Base-by-base conservation (phyloP, 805 yeast genomes). In the Yueomyces sinensis region DNA sequence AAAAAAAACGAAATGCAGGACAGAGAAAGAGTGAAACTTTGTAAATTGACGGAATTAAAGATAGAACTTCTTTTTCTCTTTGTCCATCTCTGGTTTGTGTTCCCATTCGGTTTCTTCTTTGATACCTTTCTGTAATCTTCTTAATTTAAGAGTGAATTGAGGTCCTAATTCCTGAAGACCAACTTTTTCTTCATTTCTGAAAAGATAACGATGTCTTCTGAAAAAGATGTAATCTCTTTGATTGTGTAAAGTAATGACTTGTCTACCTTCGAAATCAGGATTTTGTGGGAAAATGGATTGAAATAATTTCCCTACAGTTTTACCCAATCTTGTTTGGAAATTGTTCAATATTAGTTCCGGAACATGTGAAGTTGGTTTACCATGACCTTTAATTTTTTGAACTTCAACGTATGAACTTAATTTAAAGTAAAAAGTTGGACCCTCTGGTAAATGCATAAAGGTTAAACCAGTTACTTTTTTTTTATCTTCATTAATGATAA, bases 91-190 rank as follows among this genome's bases (percentile, higher is more conserved):
- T 3, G 95, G 78, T 46, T 83, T 74, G 61, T 86, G 94, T 59
- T 91, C 96, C 96, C 97, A 89, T 50, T 84, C 95, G 19, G 82
- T 68, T 50, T 89, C 97, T 45, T 84, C 94, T 51, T 76, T 76
- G 49, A 91, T 70, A 35, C 97, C 98, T 61, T 76, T 80, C 58
- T 89, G 97, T 38, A 91, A 64, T 50, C 97, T 70, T 58, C 95
- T 74, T 45, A 91, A 62, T 52, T 81, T 78, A 54, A 91, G 61
- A 1, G 98, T 91, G 58, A 91, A 91, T 58, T 87, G 96, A 1
- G 98, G 98, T 0, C 98, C 98, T 30, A 91, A 63, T 53, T 91
- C 98, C 52, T 91, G 98, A 33, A 91, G 62, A 6, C 97, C 98
- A 2, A 89, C 96, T 47, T 75, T 77, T 56, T 84, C 94, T 45